These are phyloP conservation scores for Penicillium dipodomyicola DNA, from an alignment of 495 filamentous ascomycete genomes.

Conservation along the genomic window DNA sequence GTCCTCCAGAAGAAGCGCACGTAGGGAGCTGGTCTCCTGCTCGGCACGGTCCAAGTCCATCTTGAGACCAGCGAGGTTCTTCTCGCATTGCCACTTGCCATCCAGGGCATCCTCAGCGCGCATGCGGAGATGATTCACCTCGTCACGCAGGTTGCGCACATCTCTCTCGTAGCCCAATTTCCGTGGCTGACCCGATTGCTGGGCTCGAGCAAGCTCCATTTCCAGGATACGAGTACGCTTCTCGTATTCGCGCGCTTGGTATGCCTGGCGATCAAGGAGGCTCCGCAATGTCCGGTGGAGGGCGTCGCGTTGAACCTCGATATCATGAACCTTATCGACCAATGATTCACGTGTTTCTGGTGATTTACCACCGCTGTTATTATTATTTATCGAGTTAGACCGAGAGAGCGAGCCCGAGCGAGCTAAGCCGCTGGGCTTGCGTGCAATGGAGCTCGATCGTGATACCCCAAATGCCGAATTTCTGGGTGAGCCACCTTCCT, in stretches of 20 bases:
- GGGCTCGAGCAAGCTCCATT: constrained; percentile 71
- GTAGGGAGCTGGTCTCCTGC: constrained; percentile 81
- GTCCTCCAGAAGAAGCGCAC: constrained; percentile 79
- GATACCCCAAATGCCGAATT: constrained; percentile 49
- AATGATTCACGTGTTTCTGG: constrained; percentile 66
- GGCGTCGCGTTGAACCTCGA: constrained; percentile 90
- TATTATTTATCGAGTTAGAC: constrained; percentile 56
- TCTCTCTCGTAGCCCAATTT: constrained; percentile 79
- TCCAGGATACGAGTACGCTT: constrained; percentile 75
- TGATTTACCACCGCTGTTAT: constrained; percentile 43
- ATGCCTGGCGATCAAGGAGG: constrained; percentile 82
- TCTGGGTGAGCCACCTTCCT: constrained; percentile 49
- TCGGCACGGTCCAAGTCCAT: constrained; percentile 97
- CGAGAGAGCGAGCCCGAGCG: constrained; percentile 47
- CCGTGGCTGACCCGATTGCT: constrained; percentile 62
- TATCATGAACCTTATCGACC: constrained; percentile 82
- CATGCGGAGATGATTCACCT: constrained; percentile 79
- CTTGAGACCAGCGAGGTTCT: constrained; percentile 85
- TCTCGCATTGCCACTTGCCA: constrained; percentile 94
- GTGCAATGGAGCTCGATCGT: constrained; percentile 61
- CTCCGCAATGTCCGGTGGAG: constrained; percentile 80
- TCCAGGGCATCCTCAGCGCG: constrained; percentile 95
- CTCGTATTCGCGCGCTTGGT: constrained; percentile 74
- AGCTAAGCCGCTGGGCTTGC: constrained; percentile 43
- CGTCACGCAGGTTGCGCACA: constrained; percentile 71